Base-by-base conservation (phyloP, 768 basidiomycete species). In the Mycena albidolilacea region DNA sequence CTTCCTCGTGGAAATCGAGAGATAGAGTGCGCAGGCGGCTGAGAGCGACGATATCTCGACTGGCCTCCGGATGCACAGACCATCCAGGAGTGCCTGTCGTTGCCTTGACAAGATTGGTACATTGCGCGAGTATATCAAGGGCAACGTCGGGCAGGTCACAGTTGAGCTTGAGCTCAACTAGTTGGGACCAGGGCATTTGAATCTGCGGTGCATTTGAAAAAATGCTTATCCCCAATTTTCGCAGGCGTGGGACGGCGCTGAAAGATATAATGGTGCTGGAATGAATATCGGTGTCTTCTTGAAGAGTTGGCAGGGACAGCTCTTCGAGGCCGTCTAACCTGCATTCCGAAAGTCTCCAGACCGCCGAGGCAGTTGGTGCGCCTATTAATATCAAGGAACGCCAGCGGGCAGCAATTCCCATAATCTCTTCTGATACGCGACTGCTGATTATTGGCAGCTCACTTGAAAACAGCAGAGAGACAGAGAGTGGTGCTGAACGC, bases 141-240 rank as follows among this genome's bases (percentile, higher is more conserved):
- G 41, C 7, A 19, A 62, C 19, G 30, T 46, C n/a, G 60, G 60
- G 43, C 3, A 23, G 46, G 60, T 46, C 41, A 14, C 41, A 21
- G 10, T 10, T 15, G 23, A 62, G 41, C 11, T 17, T 30, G 60
- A 62, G 60, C 3, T 62, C 14, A 7, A 39, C 14, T 41, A 62
- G 60, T 46, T 46, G 60, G 21, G n/a, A 12, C 60, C 60, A 62
- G 21, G 44, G 60, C 60, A 62, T 46, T 23, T n/a, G 21, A 30
- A 62, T 30, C 8, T n/a, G 37, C 35, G 15, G 5, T 9, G 7
- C 43, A 46, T 30, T 12, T 12, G 23, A 9, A 44, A 21, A 21
- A 37, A 59, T 19, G 35, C 12, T 14, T 11, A 59, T 59, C 19
- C 4, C 30, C 43, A 62, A 46, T 30, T 44, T 62, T 14, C 44